Evolutionary conservation across 1,139 yeast genomes (phyloP).

Genomic region (Yamadazyma kanchanaburiensis): DNA sequence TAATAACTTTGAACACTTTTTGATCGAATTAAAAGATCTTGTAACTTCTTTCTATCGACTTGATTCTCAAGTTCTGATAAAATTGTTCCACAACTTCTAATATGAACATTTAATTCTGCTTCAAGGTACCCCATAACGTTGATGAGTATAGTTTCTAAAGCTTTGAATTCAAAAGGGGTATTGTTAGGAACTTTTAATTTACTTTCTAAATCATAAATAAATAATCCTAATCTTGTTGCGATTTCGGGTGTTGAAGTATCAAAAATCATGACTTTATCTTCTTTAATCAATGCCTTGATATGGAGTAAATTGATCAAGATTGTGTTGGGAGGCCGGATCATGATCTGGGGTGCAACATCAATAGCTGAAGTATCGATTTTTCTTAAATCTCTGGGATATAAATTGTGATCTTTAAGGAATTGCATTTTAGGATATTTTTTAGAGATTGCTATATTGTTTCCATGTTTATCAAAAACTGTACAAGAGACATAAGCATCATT

Average conservation of each 20-base stretch:
- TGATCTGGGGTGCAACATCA: conserved; percentile 85
- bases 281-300: conserved; percentile 80
- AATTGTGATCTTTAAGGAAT: conserved; percentile 68
- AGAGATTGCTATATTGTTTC: conserved; percentile 71
- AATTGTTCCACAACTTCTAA: conserved; percentile 70
- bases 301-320: conserved; percentile 79
- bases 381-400: conserved; percentile 78
- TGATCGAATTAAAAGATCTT: conserved; percentile 75
- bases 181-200: conserved; percentile 49
- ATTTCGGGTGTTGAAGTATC: conserved; percentile 61
- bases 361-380: conserved; percentile 86
- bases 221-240: conserved; percentile 65
- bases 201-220: conserved; percentile 83
- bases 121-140: conserved; percentile 81
- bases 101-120: conserved; percentile 77
- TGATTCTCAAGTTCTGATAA: conserved; percentile 80
- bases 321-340: conserved; percentile 69
- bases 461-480: conserved; percentile 70
- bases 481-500: conserved; percentile 59
- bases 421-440: conserved; percentile 76
- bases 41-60: conserved; percentile 78
- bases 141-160: conserved; percentile 82
- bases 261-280: conserved; percentile 77
- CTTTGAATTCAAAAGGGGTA: conserved; percentile 76
- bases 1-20: conserved; percentile 77